Percentiles rank a stretch among this genome's conserved stretches.
Evolutionary conservation across 768 basidiomycete genomes (phyloP).

Genomic region (Suillus variegatus): DNA sequence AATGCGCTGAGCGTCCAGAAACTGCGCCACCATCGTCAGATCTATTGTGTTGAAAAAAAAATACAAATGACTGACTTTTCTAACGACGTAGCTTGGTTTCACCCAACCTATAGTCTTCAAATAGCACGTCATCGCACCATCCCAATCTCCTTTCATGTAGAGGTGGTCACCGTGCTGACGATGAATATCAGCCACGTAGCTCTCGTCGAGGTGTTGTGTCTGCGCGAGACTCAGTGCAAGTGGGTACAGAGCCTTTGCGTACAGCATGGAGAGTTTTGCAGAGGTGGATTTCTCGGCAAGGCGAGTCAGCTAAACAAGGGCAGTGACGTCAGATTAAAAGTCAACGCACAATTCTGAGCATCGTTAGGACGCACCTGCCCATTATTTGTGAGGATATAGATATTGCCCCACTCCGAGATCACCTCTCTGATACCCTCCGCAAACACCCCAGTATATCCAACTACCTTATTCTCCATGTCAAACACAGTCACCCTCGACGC

Average conservation of each 20-base stretch:
- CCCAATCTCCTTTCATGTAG: conserved; percentile 89
- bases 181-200: conserved; percentile 85
- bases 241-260: conserved; percentile 70
- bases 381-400: conserved; percentile 79
- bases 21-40: conserved; percentile 48
- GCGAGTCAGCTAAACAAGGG: conserved; percentile 51
- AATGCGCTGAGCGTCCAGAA: conserved; percentile 94
- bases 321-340: background rate
- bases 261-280: conserved; percentile 85
- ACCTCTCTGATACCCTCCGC: conserved; percentile 82
- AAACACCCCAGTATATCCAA: conserved; percentile 82
- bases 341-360: background rate
- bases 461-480: conserved; percentile 89
- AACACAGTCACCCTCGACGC: conserved; percentile 83
- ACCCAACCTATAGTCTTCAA: conserved; percentile 86
- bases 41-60: background rate
- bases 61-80: conserved; percentile 63
- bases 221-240: conserved; percentile 84
- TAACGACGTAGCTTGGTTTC: conserved; percentile 94
- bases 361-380: conserved; percentile 56
- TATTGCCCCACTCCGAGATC: conserved; percentile 77
- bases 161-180: conserved; percentile 89
- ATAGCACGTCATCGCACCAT: conserved; percentile 91
- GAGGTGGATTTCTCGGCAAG: conserved; percentile 80
- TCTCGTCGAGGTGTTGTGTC: conserved; percentile 71